phyloP scores from a whole-genome alignment of 2,329 filamentous ascomycete species.

The Epichloe sp. region DNA sequence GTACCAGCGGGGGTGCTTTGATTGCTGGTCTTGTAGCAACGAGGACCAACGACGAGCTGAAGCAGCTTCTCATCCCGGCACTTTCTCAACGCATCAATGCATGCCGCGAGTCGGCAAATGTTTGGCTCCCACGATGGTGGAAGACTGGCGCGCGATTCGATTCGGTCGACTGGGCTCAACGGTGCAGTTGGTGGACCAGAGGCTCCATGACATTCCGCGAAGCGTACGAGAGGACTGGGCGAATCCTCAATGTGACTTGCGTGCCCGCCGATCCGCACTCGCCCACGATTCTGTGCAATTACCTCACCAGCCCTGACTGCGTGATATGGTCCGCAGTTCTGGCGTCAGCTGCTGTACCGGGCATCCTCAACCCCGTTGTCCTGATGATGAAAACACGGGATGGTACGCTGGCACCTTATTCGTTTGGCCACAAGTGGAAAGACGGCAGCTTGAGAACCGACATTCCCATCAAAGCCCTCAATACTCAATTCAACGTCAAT shows the following conservation, averaged over 20 bases:
- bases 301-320: conserved; percentile 88
- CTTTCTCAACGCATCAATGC: conserved; percentile 76
- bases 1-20: conserved; percentile 86
- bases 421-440: conserved; percentile 98
- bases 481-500: conserved; percentile 96
- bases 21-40: conserved; percentile 81
- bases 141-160: conserved; percentile 89
- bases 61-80: conserved; percentile 70
- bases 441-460: conserved; percentile 90
- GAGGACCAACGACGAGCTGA: conserved; percentile 81
- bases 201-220: conserved; percentile 91
- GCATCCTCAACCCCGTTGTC: conserved; percentile 89
- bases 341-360: conserved; percentile 88
- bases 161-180: conserved; percentile 76
- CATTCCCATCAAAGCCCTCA: conserved; percentile 86
- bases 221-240: conserved; percentile 84
- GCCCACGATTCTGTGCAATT: conserved; percentile 83
- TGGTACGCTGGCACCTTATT: conserved; percentile 73
- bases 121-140: conserved; percentile 80
- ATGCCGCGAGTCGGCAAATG: conserved; percentile 62
- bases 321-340: conserved; percentile 97
- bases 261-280: conserved; percentile 93
- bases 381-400: conserved; percentile 77
- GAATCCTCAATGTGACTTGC: conserved; percentile 90
- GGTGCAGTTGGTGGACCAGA: conserved; percentile 78